Percentiles rank a stretch among this genome's conserved stretches.
Conservation (phyloP, 768 basidiomycete species). For the Auricularia sp. region DNA sequence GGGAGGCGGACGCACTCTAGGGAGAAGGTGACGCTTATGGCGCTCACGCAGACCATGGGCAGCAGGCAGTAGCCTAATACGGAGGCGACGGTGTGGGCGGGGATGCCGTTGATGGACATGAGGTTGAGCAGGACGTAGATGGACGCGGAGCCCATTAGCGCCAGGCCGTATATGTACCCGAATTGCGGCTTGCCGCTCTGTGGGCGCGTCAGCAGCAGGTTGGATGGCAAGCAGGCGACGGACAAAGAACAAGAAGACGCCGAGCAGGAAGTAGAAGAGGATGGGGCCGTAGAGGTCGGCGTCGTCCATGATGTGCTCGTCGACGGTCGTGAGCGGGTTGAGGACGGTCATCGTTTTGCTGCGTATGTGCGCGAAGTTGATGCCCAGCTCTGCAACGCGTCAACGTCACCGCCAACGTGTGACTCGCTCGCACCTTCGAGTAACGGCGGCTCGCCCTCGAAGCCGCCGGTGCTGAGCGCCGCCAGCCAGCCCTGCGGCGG, state of each 20-base stretch:
- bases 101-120: slow-evolving; percentile 92
- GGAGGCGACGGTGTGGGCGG: slow-evolving; percentile 88
- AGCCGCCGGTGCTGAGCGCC: slow-evolving; percentile 89
- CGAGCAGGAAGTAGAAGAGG: slow-evolving; percentile 92
- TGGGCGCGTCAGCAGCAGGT: neutral
- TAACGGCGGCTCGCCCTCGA: slow-evolving; percentile 92
- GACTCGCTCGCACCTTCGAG: slow-evolving; percentile 62
- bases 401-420: neutral
- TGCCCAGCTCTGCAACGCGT: slow-evolving; percentile 68
- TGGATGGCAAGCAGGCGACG: slow-evolving; percentile 23
- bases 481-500: neutral
- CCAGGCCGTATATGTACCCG: slow-evolving; percentile 97
- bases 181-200: slow-evolving; percentile 99
- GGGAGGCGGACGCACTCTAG: slow-evolving; percentile 59
- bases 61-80: slow-evolving; percentile 94
- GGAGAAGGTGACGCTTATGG: slow-evolving; percentile 74
- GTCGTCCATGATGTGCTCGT: slow-evolving; percentile 97
- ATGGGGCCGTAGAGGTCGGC: slow-evolving; percentile 95
- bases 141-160: slow-evolving; percentile 83
- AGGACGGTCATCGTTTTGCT: slow-evolving; percentile 91
- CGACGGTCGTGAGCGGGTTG: slow-evolving; percentile 75
- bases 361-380: slow-evolving; percentile 94
- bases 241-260: slow-evolving; percentile 82
- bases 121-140: slow-evolving; percentile 93
- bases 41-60: slow-evolving; percentile 91